These are phyloP conservation scores for Rutstroemia sp. DNA, from an alignment of 2,329 filamentous ascomycete genomes.

Conservation along the genomic window DNA sequence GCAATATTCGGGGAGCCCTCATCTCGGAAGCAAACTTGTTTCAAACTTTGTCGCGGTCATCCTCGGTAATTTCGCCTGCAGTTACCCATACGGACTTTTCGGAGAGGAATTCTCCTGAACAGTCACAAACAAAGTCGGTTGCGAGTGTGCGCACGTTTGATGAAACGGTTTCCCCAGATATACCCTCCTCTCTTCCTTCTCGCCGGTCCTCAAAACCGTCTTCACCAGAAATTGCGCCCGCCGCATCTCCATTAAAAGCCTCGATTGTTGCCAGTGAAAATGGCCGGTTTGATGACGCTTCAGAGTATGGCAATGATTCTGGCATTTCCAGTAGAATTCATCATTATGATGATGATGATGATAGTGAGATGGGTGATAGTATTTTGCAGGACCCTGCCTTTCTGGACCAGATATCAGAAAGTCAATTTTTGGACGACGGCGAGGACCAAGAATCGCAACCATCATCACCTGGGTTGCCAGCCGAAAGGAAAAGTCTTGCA, in stretches of 20 bases:
- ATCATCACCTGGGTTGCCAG: slow-evolving; percentile 4
- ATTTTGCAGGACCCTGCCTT: slow-evolving; percentile 26
- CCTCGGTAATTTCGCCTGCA: slow-evolving; percentile 51
- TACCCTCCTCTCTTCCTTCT: slow-evolving; percentile 15
- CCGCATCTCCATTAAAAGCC: slow-evolving; percentile 5
- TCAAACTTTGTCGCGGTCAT: slow-evolving; percentile 49
- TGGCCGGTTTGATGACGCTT: slow-evolving; percentile 29
- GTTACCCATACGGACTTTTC: slow-evolving; percentile 39
- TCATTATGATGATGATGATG: slow-evolving; percentile 6
- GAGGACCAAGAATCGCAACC: slow-evolving; percentile 28
- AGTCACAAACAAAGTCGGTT: slow-evolving; percentile 30
- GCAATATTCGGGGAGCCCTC: slow-evolving; percentile 54
- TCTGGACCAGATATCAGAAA: slow-evolving; percentile 27
- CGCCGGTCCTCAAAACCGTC: slow-evolving; percentile 15
- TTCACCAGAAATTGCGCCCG: slow-evolving; percentile 4
- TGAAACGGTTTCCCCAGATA: slow-evolving; percentile 15
- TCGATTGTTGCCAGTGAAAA: slow-evolving; percentile 24
- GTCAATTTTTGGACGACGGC: slow-evolving; percentile 22
- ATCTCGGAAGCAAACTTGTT: slow-evolving; percentile 63
- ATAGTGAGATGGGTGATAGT: slow-evolving; percentile 23
- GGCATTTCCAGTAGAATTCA: slow-evolving; percentile 18
- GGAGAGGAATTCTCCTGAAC: slow-evolving; percentile 14
- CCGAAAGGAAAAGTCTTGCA: not conserved
- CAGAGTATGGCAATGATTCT: slow-evolving; percentile 25
- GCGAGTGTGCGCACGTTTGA: slow-evolving; percentile 21